Base-by-base conservation (phyloP, 208 protist species). In the Porcisia deanei region DNA sequence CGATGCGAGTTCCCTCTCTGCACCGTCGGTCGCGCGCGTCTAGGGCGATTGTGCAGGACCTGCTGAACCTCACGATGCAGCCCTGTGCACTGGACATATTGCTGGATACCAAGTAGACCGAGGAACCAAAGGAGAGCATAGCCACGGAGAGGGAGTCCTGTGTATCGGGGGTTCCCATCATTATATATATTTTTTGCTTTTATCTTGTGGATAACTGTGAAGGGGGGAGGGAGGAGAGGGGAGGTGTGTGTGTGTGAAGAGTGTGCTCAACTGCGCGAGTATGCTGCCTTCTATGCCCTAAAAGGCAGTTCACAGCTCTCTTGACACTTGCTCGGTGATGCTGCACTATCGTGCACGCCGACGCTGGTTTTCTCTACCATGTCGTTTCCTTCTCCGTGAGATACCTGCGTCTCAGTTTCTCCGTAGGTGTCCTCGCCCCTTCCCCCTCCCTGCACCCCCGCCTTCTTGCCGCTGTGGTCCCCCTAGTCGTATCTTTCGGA, bases 21-120 rank as follows among this genome's bases (percentile, higher is more conserved):
- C 67, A 68, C 25, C 76, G 76, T 1, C 76, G 68, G n/a, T 77
- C 80, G 2, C 55, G 53, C 58, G 84, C 76, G 20, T 90, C 83
- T 55, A 77, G 75, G 57, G 79, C 57, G 20, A 83, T 87, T 9
- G 90, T 90, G 49, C 81, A 95, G 77, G 88, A 92, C 57, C 75
- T 97, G 58, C 84, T 96, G 20, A 86, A 87, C 66, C 64, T 97
- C 30, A 89, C 93, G 57, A 85, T 91, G 83, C 77, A 93, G 67
- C 89, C 91, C 10, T 94, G 81, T 25, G 75, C 88, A 10, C 78
- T 97, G 43, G 91, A 97, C 72, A 76, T 97, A 43, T 78, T 97
- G 16, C 69, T 94, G 2, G 84, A 95, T 53, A 61, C 75, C 8
- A 85, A 91, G 67, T 86, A 65, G 53, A 34, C 64, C 30, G 30